These are phyloP conservation scores for Auricularia heimuer DNA, from an alignment of 768 basidiomycete genomes.

Conservation along the genomic window DNA sequence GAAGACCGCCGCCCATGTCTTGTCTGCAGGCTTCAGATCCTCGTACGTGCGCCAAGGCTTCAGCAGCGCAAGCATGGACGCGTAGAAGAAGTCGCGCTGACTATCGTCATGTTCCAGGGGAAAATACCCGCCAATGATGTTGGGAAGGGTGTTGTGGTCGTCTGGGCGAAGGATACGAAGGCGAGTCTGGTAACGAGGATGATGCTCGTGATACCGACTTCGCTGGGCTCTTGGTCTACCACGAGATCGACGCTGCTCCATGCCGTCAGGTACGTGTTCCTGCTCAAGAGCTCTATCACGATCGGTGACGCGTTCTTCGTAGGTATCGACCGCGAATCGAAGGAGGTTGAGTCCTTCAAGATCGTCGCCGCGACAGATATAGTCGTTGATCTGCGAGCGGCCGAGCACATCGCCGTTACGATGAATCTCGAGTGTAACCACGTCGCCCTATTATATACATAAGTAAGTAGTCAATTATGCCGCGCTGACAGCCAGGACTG, in stretches of 20 bases:
- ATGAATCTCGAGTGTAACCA: not conserved
- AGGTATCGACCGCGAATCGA: conserved; percentile 24
- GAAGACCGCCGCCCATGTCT: conserved; percentile 19
- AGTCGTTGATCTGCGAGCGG: conserved; percentile 19
- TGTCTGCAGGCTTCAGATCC: conserved; percentile 17
- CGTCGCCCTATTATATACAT: not conserved
- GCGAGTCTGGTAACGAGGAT: conserved; percentile 4
- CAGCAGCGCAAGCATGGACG: conserved; percentile 26
- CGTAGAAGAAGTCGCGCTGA: conserved; percentile 22
- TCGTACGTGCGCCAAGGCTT: conserved; percentile 24
- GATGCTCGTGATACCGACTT: conserved; percentile 13
- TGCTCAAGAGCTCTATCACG: not conserved
- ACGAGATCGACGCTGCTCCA: no score
- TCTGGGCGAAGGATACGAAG: conserved; percentile 14
- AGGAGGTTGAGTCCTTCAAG: conserved; percentile 14
- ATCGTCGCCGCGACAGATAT: conserved; percentile 15
- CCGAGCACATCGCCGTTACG: not conserved
- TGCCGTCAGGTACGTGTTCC: not conserved
- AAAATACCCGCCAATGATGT: conserved; percentile 28
- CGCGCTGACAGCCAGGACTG: no score
- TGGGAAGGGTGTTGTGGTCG: conserved; percentile 26
- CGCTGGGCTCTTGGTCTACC: conserved; percentile 15
- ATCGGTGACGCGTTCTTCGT: conserved; percentile 14
- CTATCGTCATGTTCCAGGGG: conserved; percentile 20
- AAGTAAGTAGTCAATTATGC: no score